A percentile compares a stretch with the other conserved stretches of the same genome.
Conservation (phyloP, 108 stramenopile genomes). For the Aurantiochytrium sp. region DNA sequence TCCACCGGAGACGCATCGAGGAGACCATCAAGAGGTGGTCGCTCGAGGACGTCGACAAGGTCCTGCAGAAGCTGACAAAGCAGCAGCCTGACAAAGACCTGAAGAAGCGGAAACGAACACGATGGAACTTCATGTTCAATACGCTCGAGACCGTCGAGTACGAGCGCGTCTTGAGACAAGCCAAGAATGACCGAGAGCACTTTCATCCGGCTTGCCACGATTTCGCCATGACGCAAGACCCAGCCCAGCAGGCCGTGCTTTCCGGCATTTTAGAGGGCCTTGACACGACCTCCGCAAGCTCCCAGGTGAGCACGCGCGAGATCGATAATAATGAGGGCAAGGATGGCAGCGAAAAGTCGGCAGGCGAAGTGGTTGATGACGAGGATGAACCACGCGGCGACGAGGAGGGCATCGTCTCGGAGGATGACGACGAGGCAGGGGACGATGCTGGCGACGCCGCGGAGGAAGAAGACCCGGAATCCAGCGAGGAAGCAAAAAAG, state of each 20-base stretch:
- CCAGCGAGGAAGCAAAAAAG: not conserved
- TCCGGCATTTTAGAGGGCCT: not conserved
- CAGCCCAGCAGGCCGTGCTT: not conserved
- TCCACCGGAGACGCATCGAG: not conserved
- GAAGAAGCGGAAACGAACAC: too few species aligned
- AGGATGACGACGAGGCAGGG: slow-evolving; percentile 5
- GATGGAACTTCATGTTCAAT: not conserved
- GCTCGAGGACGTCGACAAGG: not conserved
- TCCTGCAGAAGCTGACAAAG: not conserved
- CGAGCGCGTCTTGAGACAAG: not conserved
- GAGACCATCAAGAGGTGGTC: not conserved
- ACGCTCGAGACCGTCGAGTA: not conserved
- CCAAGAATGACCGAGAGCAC: not conserved
- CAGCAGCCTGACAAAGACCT: not conserved
- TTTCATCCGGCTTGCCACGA: not conserved
- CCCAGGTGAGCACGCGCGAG: too few species aligned
- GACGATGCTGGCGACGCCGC: not conserved
- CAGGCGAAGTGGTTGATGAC: too few species aligned
- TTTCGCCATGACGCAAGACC: not conserved
- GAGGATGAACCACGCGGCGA: too few species aligned
- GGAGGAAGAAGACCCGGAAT: not conserved
- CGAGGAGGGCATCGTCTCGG: not conserved
- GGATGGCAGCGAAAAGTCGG: too few species aligned
- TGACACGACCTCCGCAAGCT: too few species aligned
- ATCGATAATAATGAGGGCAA: too few species aligned